Evolutionary conservation across 2,329 filamentous ascomycete genomes (phyloP).

Genomic region (Alternaria panax): DNA sequence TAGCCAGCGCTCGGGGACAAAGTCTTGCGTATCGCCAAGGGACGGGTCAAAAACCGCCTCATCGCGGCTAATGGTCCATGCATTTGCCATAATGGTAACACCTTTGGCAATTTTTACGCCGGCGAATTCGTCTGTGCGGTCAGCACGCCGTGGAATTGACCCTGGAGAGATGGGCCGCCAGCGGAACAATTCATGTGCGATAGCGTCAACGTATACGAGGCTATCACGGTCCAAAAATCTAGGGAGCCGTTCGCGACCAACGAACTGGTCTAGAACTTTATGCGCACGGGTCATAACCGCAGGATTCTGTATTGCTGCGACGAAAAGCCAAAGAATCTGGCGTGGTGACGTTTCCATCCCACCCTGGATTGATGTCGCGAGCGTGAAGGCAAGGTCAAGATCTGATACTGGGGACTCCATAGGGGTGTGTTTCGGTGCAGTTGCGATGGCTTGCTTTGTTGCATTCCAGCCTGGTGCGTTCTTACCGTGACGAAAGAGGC

Average conservation of each 20-base stretch:
- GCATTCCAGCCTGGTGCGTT: slow-evolving; percentile 15
- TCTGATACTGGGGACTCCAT: slow-evolving; percentile 3
- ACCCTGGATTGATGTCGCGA: slow-evolving; percentile 18
- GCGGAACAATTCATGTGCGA: slow-evolving; percentile 14
- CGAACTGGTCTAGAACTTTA: slow-evolving; percentile 9
- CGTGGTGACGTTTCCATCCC: slow-evolving; percentile 21
- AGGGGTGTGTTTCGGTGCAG: slow-evolving; percentile 10
- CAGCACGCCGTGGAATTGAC: slow-evolving; percentile 15
- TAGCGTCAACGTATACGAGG: slow-evolving; percentile 17
- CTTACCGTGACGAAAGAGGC: slow-evolving; percentile 11
- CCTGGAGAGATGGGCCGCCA: slow-evolving; percentile 19
- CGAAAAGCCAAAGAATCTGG: slow-evolving; percentile 18
- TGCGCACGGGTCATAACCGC: slow-evolving; percentile 8
- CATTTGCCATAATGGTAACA: slow-evolving; percentile 18
- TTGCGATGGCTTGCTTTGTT: slow-evolving; percentile 15
- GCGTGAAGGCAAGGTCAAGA: slow-evolving; percentile 18
- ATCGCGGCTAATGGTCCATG: slow-evolving; percentile 19
- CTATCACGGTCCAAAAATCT: slow-evolving; percentile 6
- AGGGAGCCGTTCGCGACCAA: slow-evolving; percentile 15
- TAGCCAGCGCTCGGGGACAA: slow-evolving; percentile 19
- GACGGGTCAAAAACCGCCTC: slow-evolving; percentile 15
- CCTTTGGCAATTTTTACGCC: slow-evolving; percentile 13
- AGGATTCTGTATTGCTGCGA: slow-evolving; percentile 7
- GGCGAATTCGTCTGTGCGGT: slow-evolving; percentile 10
- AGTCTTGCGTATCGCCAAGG: slow-evolving; percentile 2